Evolutionary conservation across 257 asterid species (phyloP).

Genomic region (Echites panduratus): DNA sequence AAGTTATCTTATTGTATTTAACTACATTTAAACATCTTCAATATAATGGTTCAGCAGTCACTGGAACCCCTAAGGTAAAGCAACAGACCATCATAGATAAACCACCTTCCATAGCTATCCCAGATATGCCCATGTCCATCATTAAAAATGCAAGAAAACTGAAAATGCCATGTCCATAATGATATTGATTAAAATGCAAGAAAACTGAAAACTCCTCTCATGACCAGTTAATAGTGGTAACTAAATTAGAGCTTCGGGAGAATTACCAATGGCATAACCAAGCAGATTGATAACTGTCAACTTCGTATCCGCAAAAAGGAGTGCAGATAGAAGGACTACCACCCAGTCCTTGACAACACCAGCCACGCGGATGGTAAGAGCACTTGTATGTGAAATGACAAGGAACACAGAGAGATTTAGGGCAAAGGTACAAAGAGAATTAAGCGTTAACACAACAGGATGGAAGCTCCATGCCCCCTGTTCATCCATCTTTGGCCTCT

Average conservation of each 20-base stretch:
- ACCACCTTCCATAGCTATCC: not conserved
- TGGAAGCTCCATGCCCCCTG: slow-evolving; percentile 68
- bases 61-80: not conserved
- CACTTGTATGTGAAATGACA: slow-evolving; percentile 92
- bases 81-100: not conserved
- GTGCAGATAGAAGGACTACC: slow-evolving; percentile 85
- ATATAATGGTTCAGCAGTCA: not conserved
- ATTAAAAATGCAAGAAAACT: not conserved
- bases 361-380: slow-evolving; percentile 97
- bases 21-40: not conserved
- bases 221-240: not conserved
- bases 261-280: slow-evolving; percentile 88
- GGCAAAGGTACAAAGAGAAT: slow-evolving; percentile 90
- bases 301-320: slow-evolving; percentile 86
- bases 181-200: not conserved
- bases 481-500: slow-evolving; percentile 86
- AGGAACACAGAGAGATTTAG: slow-evolving; percentile 96
- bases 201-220: not conserved
- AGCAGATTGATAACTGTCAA: slow-evolving; percentile 75
- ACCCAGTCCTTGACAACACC: slow-evolving; percentile 99
- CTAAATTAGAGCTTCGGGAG: not conserved
- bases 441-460: slow-evolving; percentile 59
- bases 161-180: not conserved
- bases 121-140: not conserved
- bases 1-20: not conserved